Evolutionary conservation across 345 rosid species (phyloP).

Genomic region (Pistacia vera): DNA sequence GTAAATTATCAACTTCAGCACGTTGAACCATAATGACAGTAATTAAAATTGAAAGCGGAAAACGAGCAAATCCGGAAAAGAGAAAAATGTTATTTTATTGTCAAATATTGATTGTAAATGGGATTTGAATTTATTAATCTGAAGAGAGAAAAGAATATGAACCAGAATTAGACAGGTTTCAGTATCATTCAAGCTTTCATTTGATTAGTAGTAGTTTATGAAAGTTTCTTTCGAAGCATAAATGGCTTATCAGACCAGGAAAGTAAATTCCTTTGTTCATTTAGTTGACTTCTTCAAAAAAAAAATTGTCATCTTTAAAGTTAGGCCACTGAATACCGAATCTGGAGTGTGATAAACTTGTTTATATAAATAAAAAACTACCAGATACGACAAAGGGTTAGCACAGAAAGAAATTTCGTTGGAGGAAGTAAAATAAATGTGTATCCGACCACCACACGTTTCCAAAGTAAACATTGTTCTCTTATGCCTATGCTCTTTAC

Average conservation of each 20-base stretch:
- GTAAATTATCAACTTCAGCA: not conserved
- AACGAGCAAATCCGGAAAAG: not conserved
- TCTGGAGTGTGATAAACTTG: not conserved
- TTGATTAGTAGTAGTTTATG: not conserved
- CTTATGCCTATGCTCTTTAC: conserved; percentile 15
- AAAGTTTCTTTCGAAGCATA: not conserved
- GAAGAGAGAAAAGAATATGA: too few species aligned
- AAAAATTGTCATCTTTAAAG: conserved; percentile 6
- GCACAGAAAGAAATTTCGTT: not conserved
- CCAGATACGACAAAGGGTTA: not conserved
- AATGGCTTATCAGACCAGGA: not conserved
- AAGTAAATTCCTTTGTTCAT: conserved; percentile 6
- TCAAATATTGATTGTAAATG: not conserved
- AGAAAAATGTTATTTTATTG: not conserved
- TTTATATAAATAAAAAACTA: not conserved
- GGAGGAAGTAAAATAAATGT: not conserved
- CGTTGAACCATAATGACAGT: not conserved
- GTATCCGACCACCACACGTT: conserved; percentile 13
- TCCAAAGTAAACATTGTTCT: conserved; percentile 24
- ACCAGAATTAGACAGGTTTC: too few species aligned
- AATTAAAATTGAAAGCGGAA: not conserved
- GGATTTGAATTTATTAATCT: too few species aligned
- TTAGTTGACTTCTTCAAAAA: conserved; percentile 12
- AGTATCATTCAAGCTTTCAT: too few species aligned
- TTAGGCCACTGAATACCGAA: conserved; percentile 20